A percentile compares a stretch with the other conserved stretches of the same genome.
These are phyloP conservation scores for Xerophyta viscosa DNA, from an alignment of 106 monocot species.

Conservation along the genomic window DNA sequence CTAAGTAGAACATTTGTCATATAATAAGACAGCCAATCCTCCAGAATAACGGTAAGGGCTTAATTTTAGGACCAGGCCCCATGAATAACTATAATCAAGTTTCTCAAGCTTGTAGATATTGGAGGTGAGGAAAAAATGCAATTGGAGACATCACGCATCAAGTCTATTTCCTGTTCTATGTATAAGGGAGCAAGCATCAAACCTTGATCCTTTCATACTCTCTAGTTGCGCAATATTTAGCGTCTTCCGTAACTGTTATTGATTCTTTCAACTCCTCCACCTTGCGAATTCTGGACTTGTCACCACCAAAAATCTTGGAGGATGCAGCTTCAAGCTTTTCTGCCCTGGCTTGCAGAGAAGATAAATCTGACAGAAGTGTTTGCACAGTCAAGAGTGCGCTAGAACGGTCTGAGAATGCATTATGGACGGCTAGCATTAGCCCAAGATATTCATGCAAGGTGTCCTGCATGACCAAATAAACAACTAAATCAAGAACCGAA, in stretches of 20 bases:
- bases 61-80: no score
- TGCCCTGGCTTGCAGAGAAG: slow-evolving; percentile 61
- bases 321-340: slow-evolving; percentile 78
- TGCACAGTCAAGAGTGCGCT: slow-evolving; percentile 74
- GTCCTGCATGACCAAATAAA: slow-evolving; percentile 32
- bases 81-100: no score
- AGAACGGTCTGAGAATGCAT: slow-evolving; percentile 81
- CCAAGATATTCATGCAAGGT: slow-evolving; percentile 87
- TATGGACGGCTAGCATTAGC: slow-evolving; percentile 70
- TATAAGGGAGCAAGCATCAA: slow-evolving; percentile 2
- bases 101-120: no score
- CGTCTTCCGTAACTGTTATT: slow-evolving; percentile 73
- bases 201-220: slow-evolving; percentile 95
- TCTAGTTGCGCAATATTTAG: slow-evolving; percentile 59
- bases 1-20: no score
- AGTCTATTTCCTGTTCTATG: no score
- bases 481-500: not conserved
- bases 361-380: slow-evolving; percentile 65
- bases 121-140: no score
- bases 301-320: slow-evolving; percentile 56
- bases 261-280: slow-evolving; percentile 72
- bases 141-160: no score
- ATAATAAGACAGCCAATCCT: no score
- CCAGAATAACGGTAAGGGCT: no score
- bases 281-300: slow-evolving; percentile 51